phyloP scores from a whole-genome alignment of 306 rosid genomes.

The Lablab purpureus region DNA sequence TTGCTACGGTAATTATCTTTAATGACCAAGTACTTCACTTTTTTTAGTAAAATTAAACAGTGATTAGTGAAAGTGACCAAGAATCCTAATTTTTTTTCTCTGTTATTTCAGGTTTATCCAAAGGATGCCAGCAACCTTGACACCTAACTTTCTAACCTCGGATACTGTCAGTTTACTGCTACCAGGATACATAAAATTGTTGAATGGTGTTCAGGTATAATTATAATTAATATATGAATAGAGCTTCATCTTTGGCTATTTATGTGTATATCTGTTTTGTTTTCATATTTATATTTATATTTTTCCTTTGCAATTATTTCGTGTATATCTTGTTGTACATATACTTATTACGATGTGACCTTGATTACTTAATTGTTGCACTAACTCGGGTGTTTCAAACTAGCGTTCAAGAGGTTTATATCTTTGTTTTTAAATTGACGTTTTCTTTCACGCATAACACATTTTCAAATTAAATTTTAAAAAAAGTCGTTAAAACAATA shows the following conservation, averaged over 20 bases:
- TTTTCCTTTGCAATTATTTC: not conserved
- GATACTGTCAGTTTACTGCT: slow-evolving; percentile 7
- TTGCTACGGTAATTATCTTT: slow-evolving; percentile 46
- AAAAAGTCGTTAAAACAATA: not conserved
- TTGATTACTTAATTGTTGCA: slow-evolving; percentile 9
- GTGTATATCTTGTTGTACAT: slow-evolving; percentile 40
- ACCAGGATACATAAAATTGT: slow-evolving; percentile 52
- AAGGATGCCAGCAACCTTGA: slow-evolving; percentile 50
- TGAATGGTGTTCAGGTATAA: slow-evolving; percentile 47
- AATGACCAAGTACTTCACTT: not conserved
- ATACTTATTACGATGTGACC: not conserved
- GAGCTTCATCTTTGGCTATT: slow-evolving; percentile 25
- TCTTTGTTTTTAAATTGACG: not conserved
- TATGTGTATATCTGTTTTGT: slow-evolving; percentile 15
- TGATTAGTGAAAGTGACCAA: not conserved
- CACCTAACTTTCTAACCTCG: slow-evolving; percentile 7
- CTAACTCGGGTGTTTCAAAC: not conserved
- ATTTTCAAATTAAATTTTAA: not conserved
- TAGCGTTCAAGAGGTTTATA: not conserved
- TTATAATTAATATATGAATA: not conserved
- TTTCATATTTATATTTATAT: not conserved
- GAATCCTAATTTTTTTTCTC: not conserved
- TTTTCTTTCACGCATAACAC: not conserved
- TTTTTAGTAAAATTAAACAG: not conserved
- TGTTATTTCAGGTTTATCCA: slow-evolving; percentile 47